These are phyloP conservation scores for Pythium scleroteichum DNA, from an alignment of 352 stramenopile species.

Conservation along the genomic window DNA sequence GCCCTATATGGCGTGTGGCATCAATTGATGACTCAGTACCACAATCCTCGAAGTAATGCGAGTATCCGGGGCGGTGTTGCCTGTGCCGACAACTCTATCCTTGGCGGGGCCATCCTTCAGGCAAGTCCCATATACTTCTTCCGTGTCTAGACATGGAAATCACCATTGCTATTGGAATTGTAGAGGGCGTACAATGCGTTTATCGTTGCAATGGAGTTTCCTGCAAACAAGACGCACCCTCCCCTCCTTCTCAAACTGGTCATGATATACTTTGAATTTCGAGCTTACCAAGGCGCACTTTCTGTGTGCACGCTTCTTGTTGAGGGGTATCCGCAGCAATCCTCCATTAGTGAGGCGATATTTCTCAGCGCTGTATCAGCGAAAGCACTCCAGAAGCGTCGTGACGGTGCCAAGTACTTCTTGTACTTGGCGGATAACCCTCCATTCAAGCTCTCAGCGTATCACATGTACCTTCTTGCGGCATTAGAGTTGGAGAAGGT, in stretches of 20 bases:
- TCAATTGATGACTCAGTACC: conserved; percentile 35
- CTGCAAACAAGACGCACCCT: conserved; percentile 62
- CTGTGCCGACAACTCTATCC: not conserved
- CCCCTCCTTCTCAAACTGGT: conserved; percentile 52
- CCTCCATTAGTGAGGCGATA: conserved; percentile 51
- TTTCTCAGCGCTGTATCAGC: conserved; percentile 68
- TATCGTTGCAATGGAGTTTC: conserved; percentile 80
- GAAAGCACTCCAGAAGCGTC: conserved; percentile 48
- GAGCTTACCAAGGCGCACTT: conserved; percentile 57
- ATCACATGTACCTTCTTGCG: conserved; percentile 61
- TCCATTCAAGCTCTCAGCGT: conserved; percentile 45
- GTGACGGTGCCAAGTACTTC: conserved; percentile 73
- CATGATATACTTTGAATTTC: conserved; percentile 71
- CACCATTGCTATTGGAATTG: no score
- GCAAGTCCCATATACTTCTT: not conserved
- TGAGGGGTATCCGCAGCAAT: conserved; percentile 50
- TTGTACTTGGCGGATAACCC: conserved; percentile 64
- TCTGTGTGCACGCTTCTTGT: conserved; percentile 68
- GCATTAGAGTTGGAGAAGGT: conserved; percentile 52
- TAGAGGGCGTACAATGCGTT: conserved; percentile 75
- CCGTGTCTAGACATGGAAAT: no score
- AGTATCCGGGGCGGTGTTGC: conserved; percentile 12
- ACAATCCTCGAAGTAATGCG: conserved; percentile 30
- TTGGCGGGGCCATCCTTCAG: conserved; percentile 11
- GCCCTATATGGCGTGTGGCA: conserved; percentile 67